A percentile compares a stretch with the other conserved stretches of the same genome.
These are phyloP conservation scores for Agrocybe pediades DNA, from an alignment of 768 basidiomycete species.

Conservation along the genomic window DNA sequence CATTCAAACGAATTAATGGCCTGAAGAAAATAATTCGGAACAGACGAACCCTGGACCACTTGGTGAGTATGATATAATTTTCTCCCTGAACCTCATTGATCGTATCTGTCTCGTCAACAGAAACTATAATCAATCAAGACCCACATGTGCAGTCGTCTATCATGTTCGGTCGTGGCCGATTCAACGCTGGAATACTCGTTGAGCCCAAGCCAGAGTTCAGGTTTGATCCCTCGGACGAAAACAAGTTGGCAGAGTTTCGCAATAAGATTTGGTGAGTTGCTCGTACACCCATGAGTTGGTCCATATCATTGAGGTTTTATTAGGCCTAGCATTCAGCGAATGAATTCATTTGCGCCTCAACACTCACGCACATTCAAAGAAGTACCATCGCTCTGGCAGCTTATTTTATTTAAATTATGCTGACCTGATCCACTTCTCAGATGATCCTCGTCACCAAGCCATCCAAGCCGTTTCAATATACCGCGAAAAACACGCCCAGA, in stretches of 20 bases:
- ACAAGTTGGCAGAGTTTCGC: slow-evolving; percentile 21
- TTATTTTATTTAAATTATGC: too few relatives aligned
- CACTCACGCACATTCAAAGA: background rate
- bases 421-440: too few relatives aligned
- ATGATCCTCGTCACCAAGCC: slow-evolving; percentile 44
- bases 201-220: background rate
- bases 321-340: background rate
- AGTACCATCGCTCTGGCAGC: too few relatives aligned
- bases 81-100: background rate
- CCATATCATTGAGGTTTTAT: background rate
- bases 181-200: background rate
- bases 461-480: slow-evolving; percentile 42
- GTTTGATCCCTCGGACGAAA: slow-evolving; percentile 24
- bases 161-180: background rate
- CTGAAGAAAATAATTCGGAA: background rate
- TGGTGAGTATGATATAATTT: too few relatives aligned
- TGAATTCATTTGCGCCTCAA: slow-evolving; percentile 1
- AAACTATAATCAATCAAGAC: background rate
- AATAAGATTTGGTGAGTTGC: slow-evolving; percentile 26
- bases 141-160: background rate
- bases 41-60: background rate
- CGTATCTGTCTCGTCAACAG: background rate
- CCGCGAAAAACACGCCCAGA: slow-evolving; percentile 40
- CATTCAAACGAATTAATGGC: background rate
- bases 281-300: background rate